Base-by-base conservation (phyloP, 441 rosid genomes). In the Melianthus villosus region DNA sequence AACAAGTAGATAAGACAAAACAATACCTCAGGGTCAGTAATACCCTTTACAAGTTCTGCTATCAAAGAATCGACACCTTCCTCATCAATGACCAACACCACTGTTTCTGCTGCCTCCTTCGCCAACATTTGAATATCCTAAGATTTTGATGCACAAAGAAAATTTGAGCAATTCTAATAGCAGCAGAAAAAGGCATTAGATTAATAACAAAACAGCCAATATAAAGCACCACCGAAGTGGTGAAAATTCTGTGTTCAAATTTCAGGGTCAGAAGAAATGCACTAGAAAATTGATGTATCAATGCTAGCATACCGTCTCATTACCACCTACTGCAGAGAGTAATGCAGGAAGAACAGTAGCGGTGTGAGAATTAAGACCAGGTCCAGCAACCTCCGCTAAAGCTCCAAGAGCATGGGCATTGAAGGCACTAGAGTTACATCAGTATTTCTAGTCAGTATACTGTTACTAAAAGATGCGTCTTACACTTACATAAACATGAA, bases 351-450 rank as follows among this genome's bases (percentile, higher is more conserved):
- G 84, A 54, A 92, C 60, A 25, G 82, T 76, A 46, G 92, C 84
- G 50, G 86, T 85, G 63, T 92, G 99, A 60, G 49, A 39, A 54
- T 80, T 77, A 37, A 92, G 85, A 44, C 99, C 94, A 52, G 93
- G 59, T 49, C 94, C 94, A 4, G 99, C 97, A 65, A 86, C 97
- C 57, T 92, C 97, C 25, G 97, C 99, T 51, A 92, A 72, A 25
- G 95, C 99, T 45, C 99, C 99, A 27, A 92, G 56, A 44, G 97
- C 97, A 70, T 86, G 95, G 17, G 97, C 97, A 72, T 86, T 82
- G 57, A 92, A 82, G 57, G 97, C 92, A 37, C 95, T 92, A 67
- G 23, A 65, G 36, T 53, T 6, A 58, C 22, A 37, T 35, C 32
- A 44, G 55, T 54, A 46, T 36, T 3, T 36, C 54, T 46, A 59